Conservation (phyloP, 768 basidiomycete genomes). For the Suillus sp. region DNA sequence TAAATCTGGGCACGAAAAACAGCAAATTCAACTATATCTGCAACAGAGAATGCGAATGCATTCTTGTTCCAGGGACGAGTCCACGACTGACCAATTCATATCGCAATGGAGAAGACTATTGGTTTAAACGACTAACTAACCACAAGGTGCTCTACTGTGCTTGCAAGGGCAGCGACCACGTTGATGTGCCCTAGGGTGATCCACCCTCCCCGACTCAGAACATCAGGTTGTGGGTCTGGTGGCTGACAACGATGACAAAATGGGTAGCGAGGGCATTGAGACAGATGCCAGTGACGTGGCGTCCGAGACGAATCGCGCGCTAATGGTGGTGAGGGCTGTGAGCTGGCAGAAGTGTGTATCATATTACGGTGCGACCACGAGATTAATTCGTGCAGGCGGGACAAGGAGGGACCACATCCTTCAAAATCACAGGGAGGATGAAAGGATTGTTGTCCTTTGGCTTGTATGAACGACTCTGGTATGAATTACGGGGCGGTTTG, state of each 20-base stretch:
- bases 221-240: no score
- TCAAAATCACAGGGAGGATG: conserved; percentile 78
- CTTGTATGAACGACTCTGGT: conserved; percentile 63
- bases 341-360: no score
- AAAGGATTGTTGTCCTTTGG: conserved; percentile 64
- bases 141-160: conserved; percentile 88
- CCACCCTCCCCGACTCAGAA: no score
- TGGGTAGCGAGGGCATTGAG: no score
- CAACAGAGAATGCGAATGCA: conserved; percentile 70
- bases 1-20: no score
- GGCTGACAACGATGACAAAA: no score
- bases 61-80: conserved; percentile 67
- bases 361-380: conserved; percentile 17
- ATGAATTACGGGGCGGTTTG: conserved; percentile 77
- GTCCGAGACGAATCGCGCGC: no score
- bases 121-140: conserved; percentile 93
- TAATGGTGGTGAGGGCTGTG: no score
- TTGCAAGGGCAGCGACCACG: conserved; percentile 79
- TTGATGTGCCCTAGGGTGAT: no score
- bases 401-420: conserved; percentile 44
- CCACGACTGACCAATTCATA: conserved; percentile 63
- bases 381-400: conserved; percentile 30
- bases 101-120: conserved; percentile 66
- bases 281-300: no score
- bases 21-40: conserved; percentile 90